Evolutionary conservation across 495 filamentous ascomycete species (phyloP).

Genomic region (Penicilliopsis zonata): DNA sequence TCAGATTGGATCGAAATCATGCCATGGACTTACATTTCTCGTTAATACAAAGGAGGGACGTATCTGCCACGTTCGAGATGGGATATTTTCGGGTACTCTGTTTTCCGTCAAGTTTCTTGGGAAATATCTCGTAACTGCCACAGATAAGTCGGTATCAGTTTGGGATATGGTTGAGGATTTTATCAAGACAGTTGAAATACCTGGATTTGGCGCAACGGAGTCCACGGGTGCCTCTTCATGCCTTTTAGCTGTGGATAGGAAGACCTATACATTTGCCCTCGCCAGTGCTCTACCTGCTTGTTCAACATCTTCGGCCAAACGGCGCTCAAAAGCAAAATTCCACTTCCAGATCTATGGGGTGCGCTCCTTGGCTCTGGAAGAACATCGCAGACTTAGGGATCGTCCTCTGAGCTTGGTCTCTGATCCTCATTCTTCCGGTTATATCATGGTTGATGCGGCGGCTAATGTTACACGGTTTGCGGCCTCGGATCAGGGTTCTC

Average conservation of each 20-base stretch:
- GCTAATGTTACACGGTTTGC: conserved; percentile 35
- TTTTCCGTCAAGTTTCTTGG: conserved; percentile 23
- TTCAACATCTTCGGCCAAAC: too few relatives aligned
- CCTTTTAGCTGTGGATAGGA: conserved; percentile 24
- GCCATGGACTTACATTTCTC: conserved; percentile 19
- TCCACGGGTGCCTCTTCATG: conserved; percentile 4
- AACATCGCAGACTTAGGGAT: conserved; percentile 14
- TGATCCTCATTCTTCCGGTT: conserved; percentile 40
- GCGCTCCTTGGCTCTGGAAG: conserved; percentile 15
- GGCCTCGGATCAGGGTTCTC: conserved; percentile 42
- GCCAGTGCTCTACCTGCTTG: too few relatives aligned
- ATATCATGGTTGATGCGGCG: conserved; percentile 36
- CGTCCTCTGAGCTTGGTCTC: conserved; percentile 25
- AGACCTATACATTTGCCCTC: conserved; percentile 25
- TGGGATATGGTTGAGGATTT: conserved; percentile 34
- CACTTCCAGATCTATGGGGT: conserved; percentile 27
- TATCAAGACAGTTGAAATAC: conserved; percentile 15
- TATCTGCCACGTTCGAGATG: conserved; percentile 20
- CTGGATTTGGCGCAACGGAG: conserved; percentile 2
- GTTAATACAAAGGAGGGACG: conserved; percentile 21
- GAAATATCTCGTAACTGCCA: conserved; percentile 22
- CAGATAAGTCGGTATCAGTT: conserved; percentile 20
- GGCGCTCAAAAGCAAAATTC: conserved; percentile 10
- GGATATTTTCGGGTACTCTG: conserved; percentile 17
- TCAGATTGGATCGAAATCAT: conserved; percentile 14